Percentiles rank a stretch among this genome's conserved stretches.
Conservation (phyloP, 1,284 basidiomycete genomes). For the Naganishia liquefaciens region DNA sequence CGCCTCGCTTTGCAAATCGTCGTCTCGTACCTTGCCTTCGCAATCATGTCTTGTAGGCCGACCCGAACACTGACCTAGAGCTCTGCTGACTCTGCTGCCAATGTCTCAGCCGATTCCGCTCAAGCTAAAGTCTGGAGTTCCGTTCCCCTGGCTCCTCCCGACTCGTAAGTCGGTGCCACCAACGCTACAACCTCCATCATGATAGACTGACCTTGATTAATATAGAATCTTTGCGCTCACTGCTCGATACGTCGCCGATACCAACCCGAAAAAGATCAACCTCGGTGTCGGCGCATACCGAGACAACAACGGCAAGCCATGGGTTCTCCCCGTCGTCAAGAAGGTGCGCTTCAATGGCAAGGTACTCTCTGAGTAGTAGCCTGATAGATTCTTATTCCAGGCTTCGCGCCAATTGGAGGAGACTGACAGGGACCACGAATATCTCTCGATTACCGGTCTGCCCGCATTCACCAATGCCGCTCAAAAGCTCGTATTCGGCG, state of each 20-base stretch:
- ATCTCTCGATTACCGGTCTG: constrained; percentile 86
- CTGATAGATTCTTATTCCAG: constrained; percentile 7
- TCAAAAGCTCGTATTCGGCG: constrained; percentile 77
- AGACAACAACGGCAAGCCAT: constrained; percentile 54
- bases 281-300: constrained; percentile 64
- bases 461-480: constrained; percentile 77
- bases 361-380: neutral
- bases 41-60: constrained; percentile 15
- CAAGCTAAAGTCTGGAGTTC: constrained; percentile 27
- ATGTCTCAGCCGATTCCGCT: constrained; percentile 4
- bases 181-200: neutral
- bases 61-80: neutral
- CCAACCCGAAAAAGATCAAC: constrained; percentile 80
- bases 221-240: constrained; percentile 88
- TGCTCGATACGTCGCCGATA: constrained; percentile 81
- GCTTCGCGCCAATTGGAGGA: constrained; percentile 26
- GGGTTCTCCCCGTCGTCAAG: constrained; percentile 53
- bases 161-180: constrained; percentile 59
- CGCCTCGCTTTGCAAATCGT: neutral
- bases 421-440: constrained; percentile 78
- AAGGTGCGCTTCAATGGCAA: constrained; percentile 33
- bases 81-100: neutral
- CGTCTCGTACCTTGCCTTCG: too few species aligned
- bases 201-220: constrained; percentile 12
- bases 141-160: constrained; percentile 76